Conservation (phyloP, 768 basidiomycete genomes). For the Agaricus subrufescens region DNA sequence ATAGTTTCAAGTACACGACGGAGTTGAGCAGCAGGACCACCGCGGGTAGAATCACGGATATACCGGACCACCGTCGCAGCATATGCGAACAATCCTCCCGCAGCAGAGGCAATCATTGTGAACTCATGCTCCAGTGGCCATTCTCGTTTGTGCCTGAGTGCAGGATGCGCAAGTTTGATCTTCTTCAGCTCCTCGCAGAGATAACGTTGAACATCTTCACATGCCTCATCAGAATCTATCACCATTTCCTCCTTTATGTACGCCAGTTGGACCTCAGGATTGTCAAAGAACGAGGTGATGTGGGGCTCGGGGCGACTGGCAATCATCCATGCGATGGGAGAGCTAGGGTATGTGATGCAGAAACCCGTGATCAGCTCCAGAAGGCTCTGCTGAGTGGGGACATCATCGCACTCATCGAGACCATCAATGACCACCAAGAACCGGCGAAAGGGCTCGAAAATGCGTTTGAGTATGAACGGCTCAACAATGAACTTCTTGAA, state of each 20-base stretch:
- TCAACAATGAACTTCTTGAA: neutral
- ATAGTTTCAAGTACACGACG: neutral
- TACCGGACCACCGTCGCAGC: conserved; percentile 18
- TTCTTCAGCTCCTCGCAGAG: conserved; percentile 4
- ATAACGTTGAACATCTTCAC: conserved; percentile 12
- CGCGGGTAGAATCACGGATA: conserved; percentile 10
- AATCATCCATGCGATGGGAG: conserved; percentile 21
- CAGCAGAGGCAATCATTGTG: conserved; percentile 12
- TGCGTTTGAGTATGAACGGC: neutral
- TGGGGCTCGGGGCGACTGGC: conserved; percentile 22
- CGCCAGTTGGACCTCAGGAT: neutral
- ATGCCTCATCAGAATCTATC: no score
- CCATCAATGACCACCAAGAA: neutral
- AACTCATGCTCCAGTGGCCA: conserved; percentile 17
- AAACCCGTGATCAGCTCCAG: conserved; percentile 8
- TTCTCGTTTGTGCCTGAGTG: neutral
- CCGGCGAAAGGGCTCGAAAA: neutral
- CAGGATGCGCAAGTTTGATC: conserved; percentile 5
- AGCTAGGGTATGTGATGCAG: neutral
- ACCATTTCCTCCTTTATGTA: no score
- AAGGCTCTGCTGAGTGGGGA: conserved; percentile 12
- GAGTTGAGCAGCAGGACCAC: neutral
- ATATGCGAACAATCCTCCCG: conserved; percentile 22
- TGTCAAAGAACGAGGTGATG: conserved; percentile 12
- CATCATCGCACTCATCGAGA: neutral